Conservation (phyloP, 2,329 filamentous ascomycete genomes). For the Cytospora piceae region DNA sequence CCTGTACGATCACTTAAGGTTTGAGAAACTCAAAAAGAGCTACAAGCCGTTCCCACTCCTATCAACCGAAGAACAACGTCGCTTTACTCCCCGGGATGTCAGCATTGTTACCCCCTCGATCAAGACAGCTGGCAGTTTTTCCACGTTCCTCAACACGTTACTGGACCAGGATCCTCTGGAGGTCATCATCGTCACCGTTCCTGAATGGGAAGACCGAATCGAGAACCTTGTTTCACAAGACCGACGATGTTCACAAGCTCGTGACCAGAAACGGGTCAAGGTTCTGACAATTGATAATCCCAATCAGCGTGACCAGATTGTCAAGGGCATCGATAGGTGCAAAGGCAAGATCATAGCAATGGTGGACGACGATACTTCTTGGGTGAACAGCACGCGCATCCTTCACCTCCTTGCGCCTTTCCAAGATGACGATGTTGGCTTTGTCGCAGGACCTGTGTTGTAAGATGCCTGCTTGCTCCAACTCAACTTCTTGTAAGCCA, state of each 20-base stretch:
- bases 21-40: not conserved
- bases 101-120: conserved; percentile 1
- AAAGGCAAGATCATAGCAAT: not conserved
- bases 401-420: not conserved
- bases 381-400: not conserved
- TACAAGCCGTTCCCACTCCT: not conserved
- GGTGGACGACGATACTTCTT: not conserved
- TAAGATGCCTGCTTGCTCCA: not conserved
- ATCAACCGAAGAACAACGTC: not conserved
- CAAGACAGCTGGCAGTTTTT: not conserved
- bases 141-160: not conserved
- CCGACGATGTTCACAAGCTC: not conserved
- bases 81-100: not conserved
- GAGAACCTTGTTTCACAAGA: not conserved
- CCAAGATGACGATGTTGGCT: not conserved
- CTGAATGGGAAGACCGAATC: not conserved
- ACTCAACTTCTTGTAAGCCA: no score
- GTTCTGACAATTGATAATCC: not conserved
- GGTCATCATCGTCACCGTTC: not conserved
- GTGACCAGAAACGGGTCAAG: not conserved
- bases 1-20: not conserved
- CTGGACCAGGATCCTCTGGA: not conserved
- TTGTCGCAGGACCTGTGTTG: not conserved
- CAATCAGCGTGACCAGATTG: not conserved
- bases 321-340: not conserved